These are phyloP conservation scores for Glycine soja DNA, from an alignment of 306 rosid species.

Conservation along the genomic window DNA sequence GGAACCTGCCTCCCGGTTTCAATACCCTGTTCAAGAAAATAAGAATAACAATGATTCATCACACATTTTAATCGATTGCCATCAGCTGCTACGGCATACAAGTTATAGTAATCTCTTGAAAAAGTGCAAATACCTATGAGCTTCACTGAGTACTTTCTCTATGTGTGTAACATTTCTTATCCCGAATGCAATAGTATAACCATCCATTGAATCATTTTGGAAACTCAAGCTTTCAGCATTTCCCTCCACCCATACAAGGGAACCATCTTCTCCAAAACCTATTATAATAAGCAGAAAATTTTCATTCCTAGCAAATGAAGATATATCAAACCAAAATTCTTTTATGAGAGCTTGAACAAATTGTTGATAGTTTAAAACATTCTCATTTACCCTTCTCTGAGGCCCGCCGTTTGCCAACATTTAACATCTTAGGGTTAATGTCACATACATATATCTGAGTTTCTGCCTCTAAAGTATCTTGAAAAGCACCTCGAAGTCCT, in stretches of 20 bases:
- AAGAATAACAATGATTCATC: not conserved
- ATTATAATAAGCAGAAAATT: conserved; percentile 43
- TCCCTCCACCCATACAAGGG: conserved; percentile 92
- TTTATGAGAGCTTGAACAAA: conserved; percentile 24
- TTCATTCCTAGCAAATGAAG: conserved; percentile 43
- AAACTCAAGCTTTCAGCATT: conserved; percentile 84
- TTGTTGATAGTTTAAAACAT: conserved; percentile 14
- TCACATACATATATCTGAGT: conserved; percentile 87
- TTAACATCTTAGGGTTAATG: conserved; percentile 87
- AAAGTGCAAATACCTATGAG: conserved; percentile 64
- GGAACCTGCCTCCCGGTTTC: conserved; percentile 91
- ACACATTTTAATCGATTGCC: conserved; percentile 29
- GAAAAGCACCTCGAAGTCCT: conserved; percentile 59
- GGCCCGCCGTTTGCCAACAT: conserved; percentile 82
- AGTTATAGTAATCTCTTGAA: conserved; percentile 38
- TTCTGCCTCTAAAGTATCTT: conserved; percentile 67
- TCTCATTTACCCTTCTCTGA: conserved; percentile 68
- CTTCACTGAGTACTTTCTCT: conserved; percentile 89
- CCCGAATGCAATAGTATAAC: conserved; percentile 97
- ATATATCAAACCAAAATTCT: conserved; percentile 34
- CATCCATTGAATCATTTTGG: conserved; percentile 83
- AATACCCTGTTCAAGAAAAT: conserved; percentile 65
- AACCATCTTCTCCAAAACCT: conserved; percentile 77
- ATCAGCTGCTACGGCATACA: conserved; percentile 4
- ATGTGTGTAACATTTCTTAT: conserved; percentile 95